These are phyloP conservation scores for Beauveria sp. DNA, from an alignment of 2,329 filamentous ascomycete species.

Conservation along the genomic window DNA sequence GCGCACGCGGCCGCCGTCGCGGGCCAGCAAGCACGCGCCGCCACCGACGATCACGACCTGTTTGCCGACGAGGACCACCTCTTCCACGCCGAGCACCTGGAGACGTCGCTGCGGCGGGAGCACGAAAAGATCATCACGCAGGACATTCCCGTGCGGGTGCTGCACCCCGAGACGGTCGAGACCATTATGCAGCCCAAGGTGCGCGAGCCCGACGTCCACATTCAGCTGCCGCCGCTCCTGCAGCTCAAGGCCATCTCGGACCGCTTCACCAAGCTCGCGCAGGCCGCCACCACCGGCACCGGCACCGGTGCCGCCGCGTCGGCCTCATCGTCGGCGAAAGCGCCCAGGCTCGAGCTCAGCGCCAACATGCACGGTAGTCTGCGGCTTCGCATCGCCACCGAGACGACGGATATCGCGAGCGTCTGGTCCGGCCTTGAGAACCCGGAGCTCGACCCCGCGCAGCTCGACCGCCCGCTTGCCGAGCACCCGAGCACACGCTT, in stretches of 20 bases:
- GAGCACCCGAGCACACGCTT: slow-evolving; percentile 79
- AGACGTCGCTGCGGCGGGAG: slow-evolving; percentile 55
- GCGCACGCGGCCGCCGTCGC: slow-evolving; percentile 23
- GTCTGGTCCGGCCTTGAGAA: slow-evolving; percentile 82
- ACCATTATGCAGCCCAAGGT: slow-evolving; percentile 89
- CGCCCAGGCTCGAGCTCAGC: slow-evolving; percentile 71
- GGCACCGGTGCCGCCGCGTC: not conserved
- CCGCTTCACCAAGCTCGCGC: slow-evolving; percentile 82
- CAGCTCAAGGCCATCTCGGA: slow-evolving; percentile 93
- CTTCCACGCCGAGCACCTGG: slow-evolving; percentile 44
- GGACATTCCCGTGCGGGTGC: slow-evolving; percentile 88
- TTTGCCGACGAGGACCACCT: slow-evolving; percentile 38
- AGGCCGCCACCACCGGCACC: slow-evolving; percentile 23
- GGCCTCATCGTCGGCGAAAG: slow-evolving; percentile 19
- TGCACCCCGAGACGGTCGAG: slow-evolving; percentile 77
- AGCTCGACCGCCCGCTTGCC: slow-evolving; percentile 63
- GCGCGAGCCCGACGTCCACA: slow-evolving; percentile 88
- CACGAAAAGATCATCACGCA: slow-evolving; percentile 91
- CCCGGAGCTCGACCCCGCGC: slow-evolving; percentile 73
- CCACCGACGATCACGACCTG: slow-evolving; percentile 25
- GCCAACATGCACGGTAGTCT: slow-evolving; percentile 93
- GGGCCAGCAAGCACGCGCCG: slow-evolving; percentile 20
- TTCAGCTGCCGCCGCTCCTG: slow-evolving; percentile 76
- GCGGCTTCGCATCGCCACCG: slow-evolving; percentile 70
- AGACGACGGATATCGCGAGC: slow-evolving; percentile 76